Evolutionary conservation across 2,329 filamentous ascomycete genomes (phyloP), one percentile per base, ranked within the genome.

Genomic region (Scedosporium minutisporum): DNA sequence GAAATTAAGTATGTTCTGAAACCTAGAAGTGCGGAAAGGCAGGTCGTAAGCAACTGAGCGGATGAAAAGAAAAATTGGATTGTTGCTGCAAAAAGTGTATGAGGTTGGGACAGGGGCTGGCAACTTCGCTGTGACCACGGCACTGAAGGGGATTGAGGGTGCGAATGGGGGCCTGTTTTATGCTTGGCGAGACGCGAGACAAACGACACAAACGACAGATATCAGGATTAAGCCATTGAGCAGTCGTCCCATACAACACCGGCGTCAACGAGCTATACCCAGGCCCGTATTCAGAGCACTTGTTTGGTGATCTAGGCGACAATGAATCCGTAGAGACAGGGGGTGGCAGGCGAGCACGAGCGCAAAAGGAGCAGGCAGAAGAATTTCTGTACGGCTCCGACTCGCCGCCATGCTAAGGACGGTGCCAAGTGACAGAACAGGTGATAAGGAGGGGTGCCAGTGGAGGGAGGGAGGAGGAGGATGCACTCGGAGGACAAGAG

Each of bases 291-390:
- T 29, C 16, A 38, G 16, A 21, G 10, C 12, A 6, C 25, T 33
- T 53, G 44, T 21, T 23, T 29, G 10, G 46, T 10, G 25, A 33
- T 29, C 38, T 61, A 29, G 59, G 44, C 44, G 42, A 44, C 58
- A 33, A 44, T 21, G 58, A 46, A 53, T 27, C 14, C 18, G 2
- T 42, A 14, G 44, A 18, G 25, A 16, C 38, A 18, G 12, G 48
- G 33, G 29, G 60, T 33, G 41, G 21, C 41, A 60, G 18, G 59
- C 44, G 25, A 53, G 29, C 27, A 61, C 48, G 48, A 57, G 60
- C 46, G 48, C 48, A 23, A 41, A 6, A 42, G 27, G 42, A 61
- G n/a, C 60, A 61, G 60, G 60, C 60, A 61, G 60, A 61, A 61
- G 60, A 61, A 61, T 61, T 61, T 61, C 60, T 48, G 21, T 7